phyloP scores from a whole-genome alignment of 2,329 filamentous ascomycete species.

The Ophiostoma pallidulum region DNA sequence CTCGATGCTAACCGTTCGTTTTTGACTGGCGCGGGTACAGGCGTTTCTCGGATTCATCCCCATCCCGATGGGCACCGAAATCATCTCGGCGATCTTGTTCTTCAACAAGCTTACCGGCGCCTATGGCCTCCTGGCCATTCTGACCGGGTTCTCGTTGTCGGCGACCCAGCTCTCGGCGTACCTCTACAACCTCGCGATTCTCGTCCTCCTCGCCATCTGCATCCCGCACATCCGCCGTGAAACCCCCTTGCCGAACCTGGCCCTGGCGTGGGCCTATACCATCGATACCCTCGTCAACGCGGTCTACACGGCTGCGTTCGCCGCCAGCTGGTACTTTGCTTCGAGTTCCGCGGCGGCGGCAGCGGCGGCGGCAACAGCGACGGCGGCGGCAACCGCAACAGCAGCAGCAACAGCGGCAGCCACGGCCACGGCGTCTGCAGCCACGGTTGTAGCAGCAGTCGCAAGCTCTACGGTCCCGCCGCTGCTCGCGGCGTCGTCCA shows the following conservation, averaged over 20 bases:
- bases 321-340: constrained; percentile 69
- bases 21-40: constrained; percentile 40
- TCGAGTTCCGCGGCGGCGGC: constrained; percentile 10
- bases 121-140: constrained; percentile 79
- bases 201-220: constrained; percentile 59
- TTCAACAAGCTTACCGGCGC: constrained; percentile 90
- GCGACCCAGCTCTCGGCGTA: constrained; percentile 83
- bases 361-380: background rate
- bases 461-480: background rate
- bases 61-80: constrained; percentile 74
- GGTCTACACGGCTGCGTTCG: constrained; percentile 73
- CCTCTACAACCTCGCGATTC: constrained; percentile 69
- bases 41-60: constrained; percentile 79
- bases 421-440: background rate
- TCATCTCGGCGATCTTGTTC: constrained; percentile 72
- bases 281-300: constrained; percentile 76
- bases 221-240: constrained; percentile 72
- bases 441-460: background rate
- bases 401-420: background rate
- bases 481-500: background rate
- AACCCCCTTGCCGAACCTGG: constrained; percentile 67
- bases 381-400: background rate
- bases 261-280: constrained; percentile 76
- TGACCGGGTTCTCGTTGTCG: constrained; percentile 79
- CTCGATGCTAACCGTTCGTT: background rate